Base-by-base conservation (phyloP, 2,329 filamentous ascomycete genomes). In the Hypomyces rosellus region DNA sequence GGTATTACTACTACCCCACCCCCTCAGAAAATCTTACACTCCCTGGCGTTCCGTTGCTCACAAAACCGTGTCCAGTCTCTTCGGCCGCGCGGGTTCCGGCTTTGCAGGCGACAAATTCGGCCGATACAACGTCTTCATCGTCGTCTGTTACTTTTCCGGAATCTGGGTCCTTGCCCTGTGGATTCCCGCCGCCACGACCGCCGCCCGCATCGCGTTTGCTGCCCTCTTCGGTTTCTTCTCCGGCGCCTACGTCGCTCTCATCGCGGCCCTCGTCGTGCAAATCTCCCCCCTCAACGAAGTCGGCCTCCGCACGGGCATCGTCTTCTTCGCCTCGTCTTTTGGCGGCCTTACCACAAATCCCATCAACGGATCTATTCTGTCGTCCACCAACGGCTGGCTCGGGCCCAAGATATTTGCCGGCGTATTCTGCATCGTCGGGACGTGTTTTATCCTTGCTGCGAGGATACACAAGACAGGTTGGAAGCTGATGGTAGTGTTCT, bases 301-400 rank as follows among this genome's bases (percentile, higher is more conserved):
- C 45, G 63, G 62, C 1, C 63, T 64, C 50, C 60, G 64, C 0
- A 65, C 56, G 3, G 69, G 69, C 2, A 59, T 70, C 0, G 55
- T 65, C 4, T 84, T 83, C 59, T 73, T 75, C 3, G 62, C 79
- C n/a, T 68, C 76, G 14, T 74, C 76, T 2, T 64, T 86, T 34
- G 75, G 75, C 0, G 80, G 78, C 2, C 65, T 86, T 14, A 74
- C 76, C 2, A 76, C 79, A 0, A 78, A 71, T 49, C 81, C 81
- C 0, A 81, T 84, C 55, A 76, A 70, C 1, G 80, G 80, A 0
- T 71, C 72, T 1, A 70, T 72, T 42, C 45, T 71, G 2, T 55
- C 63, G 0, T 52, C 42, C 1, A 53, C 60, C 0, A 51, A 60
- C 4, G 63, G 63, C 5, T 71, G 64, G 61, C 42, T 61, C 0